A percentile compares a stretch with the other conserved stretches of the same genome.
phyloP scores from a whole-genome alignment of 2,329 filamentous ascomycete species.

The Diplocarpon mali region DNA sequence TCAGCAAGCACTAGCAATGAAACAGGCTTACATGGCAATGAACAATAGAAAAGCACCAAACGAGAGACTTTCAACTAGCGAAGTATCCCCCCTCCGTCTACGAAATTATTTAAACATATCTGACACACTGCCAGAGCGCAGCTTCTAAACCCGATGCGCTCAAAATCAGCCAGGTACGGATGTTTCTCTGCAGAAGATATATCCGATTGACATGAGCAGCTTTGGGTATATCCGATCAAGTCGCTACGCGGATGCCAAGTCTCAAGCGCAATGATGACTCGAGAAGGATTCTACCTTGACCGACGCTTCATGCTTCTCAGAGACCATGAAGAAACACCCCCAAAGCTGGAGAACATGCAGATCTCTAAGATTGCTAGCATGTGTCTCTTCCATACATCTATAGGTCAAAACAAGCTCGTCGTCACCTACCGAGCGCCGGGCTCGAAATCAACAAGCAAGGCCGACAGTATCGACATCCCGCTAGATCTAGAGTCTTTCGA shows the following conservation, averaged over 20 bases:
- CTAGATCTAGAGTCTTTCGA: constrained; percentile 38
- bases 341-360: constrained; percentile 45
- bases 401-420: constrained; percentile 32
- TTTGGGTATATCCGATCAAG: constrained; percentile 68
- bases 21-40: constrained; percentile 10
- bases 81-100: not conserved
- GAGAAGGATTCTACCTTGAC: constrained; percentile 55
- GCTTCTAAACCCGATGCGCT: constrained; percentile 4
- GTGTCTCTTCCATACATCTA: constrained; percentile 51
- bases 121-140: not conserved
- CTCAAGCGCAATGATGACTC: constrained; percentile 39
- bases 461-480: constrained; percentile 39
- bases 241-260: constrained; percentile 53
- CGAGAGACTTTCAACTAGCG: not conserved
- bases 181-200: not conserved
- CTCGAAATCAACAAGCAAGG: not conserved
- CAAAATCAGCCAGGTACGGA: constrained; percentile 19
- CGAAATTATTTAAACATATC: not conserved
- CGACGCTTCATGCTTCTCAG: constrained; percentile 60
- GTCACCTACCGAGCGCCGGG: constrained; percentile 30
- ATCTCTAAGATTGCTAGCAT: constrained; percentile 46
- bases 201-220: constrained; percentile 28
- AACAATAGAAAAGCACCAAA: not conserved
- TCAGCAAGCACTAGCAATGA: constrained; percentile 13
- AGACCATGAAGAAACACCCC: constrained; percentile 30